Evolutionary conservation across 305 asterid species (phyloP), one percentile per base, ranked within the genome.

Genomic region (Coffea humblotiana): DNA sequence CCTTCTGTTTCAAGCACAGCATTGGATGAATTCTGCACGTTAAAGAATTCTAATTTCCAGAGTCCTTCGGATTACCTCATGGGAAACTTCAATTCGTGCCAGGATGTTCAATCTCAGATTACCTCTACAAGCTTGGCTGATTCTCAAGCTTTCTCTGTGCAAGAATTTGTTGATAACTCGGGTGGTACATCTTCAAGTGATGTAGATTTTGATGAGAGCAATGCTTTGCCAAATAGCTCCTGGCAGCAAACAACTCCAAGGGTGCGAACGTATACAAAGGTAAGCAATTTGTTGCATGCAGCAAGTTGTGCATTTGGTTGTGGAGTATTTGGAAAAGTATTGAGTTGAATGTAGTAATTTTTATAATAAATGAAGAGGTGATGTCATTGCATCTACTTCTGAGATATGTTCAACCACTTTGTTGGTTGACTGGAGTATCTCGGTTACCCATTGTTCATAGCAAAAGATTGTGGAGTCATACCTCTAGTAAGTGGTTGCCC

Each of bases 241-340:
- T 91, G 97, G 90, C 94, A 90, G 86, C 96, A 92, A 83, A 89
- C 91, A 0, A 79, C 95, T 75, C 92, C 98, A 13, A 88, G 98
- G n/a, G 92, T 94, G 19, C 90, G 98, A 71, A 92, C 99, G 45
- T 95, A 89, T 54, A 95, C 99, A 14, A 94, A 95, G 98, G 98
- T 95, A 79, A 61, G 56, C n/a, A 37, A 23, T 32, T n/a, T 56
- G 47, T 56, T 10, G 12, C 72, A 64, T 25, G 2, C 16, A 49
- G 45, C 43, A 15, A 37, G 71, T 60, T 61, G 14, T 15, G 19
- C 19, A 14, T 51, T 76, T 63, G 72, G 61, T 76, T 64, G 10
- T 76, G 79, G n/a, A 60, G 19, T 40, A 10, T 13, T 54, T 9
- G 45, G 29, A 56, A 52, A 35, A 15, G 51, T 12, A 12, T 11